Evolutionary conservation across 768 basidiomycete species (phyloP), one percentile per base, ranked within the genome.

Genomic region (Porpolomopsis calyptriformis): DNA sequence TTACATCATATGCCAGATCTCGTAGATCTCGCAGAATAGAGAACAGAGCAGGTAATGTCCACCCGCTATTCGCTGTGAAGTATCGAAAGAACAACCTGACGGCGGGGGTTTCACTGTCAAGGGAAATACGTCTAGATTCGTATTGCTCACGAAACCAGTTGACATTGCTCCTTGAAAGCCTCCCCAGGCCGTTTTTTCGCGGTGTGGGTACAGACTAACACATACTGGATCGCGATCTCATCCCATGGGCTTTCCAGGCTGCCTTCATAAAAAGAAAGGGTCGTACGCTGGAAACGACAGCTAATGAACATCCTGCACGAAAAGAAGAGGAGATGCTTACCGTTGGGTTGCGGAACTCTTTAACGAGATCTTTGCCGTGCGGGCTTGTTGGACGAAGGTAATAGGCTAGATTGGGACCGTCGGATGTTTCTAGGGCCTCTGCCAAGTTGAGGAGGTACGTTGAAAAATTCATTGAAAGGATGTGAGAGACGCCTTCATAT

Each of bases 31-130:
- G 69, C 23, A 93, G 61, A 29, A 90, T 77, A 12, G 83, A 80
- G 57, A 90, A 94, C 24, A 97, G 61, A 0, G 82, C 82, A 16
- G 82, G 86, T 2, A 97, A 63, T 23, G 84, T 83, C 92, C 92
- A 97, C 1, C 88, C 82, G 19, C 80, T 80, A 57, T 87, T 85
- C 48, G 74, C 76, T n/a, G 73, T 70, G 50, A 93, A 83, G 64
- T 77, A 92, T 25, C 83, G 76, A 43, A 82, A 76, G 64, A 91
- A 90, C 2, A 78, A 61, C 11, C 85, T 88, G 43, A 31, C 23
- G 49, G 43, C 37, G 37, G 49, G 27, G 39, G 8, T 29, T 40
- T 12, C 34, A 18, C 25, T 20, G 20, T 18, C 24, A 33, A 5
- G 2, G 24, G 25, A 4, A 43, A n/a, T n/a, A n/a, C n/a, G n/a